Percentiles rank a stretch among this genome's conserved stretches.
These are phyloP conservation scores for Cucurbita maxima DNA, from an alignment of 306 rosid genomes.

Conservation along the genomic window DNA sequence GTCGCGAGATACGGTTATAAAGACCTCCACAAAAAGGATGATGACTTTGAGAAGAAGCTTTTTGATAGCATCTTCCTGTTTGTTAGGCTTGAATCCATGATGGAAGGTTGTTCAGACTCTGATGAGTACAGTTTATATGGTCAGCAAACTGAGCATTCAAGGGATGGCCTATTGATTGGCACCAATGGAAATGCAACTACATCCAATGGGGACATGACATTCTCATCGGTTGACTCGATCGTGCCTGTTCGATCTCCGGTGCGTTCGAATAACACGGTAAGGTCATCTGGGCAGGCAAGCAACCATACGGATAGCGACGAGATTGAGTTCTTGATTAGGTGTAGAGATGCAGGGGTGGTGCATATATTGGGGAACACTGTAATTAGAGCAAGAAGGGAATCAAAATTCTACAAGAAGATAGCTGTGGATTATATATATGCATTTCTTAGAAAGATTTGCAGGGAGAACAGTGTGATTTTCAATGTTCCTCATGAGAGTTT, in stretches of 20 bases:
- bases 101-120: slow-evolving; percentile 88
- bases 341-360: slow-evolving; percentile 89
- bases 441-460: slow-evolving; percentile 83
- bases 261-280: slow-evolving; percentile 17
- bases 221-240: slow-evolving; percentile 55
- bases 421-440: slow-evolving; percentile 78
- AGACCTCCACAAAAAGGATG: slow-evolving; percentile 80
- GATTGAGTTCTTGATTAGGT: slow-evolving; percentile 53
- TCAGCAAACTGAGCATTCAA: slow-evolving; percentile 31
- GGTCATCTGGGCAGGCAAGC: slow-evolving; percentile 33
- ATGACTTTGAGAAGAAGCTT: slow-evolving; percentile 72
- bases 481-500: slow-evolving; percentile 95
- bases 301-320: slow-evolving; percentile 52
- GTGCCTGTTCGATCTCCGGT: slow-evolving; percentile 34
- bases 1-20: slow-evolving; percentile 86
- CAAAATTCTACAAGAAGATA: slow-evolving; percentile 54
- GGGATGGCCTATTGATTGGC: slow-evolving; percentile 19
- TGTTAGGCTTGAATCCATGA: slow-evolving; percentile 65
- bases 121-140: slow-evolving; percentile 54
- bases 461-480: slow-evolving; percentile 88
- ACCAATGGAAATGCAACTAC: slow-evolving; percentile 22
- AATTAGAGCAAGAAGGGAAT: slow-evolving; percentile 59
- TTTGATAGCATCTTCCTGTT: slow-evolving; percentile 54
- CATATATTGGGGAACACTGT: slow-evolving; percentile 87
- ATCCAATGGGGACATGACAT: slow-evolving; percentile 23